A percentile compares a stretch with the other conserved stretches of the same genome.
phyloP scores from a whole-genome alignment of 768 basidiomycete genomes.

The Lentinus brumalis region DNA sequence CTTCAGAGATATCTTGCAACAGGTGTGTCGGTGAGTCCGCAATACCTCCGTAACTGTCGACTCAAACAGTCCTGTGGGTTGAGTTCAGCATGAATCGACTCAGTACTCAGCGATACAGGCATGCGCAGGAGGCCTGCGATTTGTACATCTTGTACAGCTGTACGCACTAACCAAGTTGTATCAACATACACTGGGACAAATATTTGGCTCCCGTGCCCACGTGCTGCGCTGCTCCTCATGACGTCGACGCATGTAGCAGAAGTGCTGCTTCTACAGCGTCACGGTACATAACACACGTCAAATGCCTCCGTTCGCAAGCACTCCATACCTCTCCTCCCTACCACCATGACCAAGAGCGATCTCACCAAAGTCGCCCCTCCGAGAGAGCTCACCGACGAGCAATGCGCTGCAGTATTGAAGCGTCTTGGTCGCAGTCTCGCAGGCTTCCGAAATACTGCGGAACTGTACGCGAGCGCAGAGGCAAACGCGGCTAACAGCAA shows the following conservation, averaged over 20 bases:
- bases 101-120: too few species aligned
- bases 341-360: constrained; percentile 23
- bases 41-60: too few species aligned
- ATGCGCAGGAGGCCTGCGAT: too few species aligned
- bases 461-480: constrained; percentile 43
- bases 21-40: too few species aligned
- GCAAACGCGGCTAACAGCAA: constrained; percentile 22
- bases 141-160: too few species aligned
- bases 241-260: constrained; percentile 1
- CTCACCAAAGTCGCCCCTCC: constrained; percentile 38
- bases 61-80: too few species aligned
- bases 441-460: constrained; percentile 45
- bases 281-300: not conserved
- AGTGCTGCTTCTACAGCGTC: not conserved
- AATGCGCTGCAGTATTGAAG: constrained; percentile 42
- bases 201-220: constrained; percentile 10
- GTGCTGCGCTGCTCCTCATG: constrained; percentile 13
- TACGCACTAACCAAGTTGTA: too few species aligned
- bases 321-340: not conserved
- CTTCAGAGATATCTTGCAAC: too few species aligned
- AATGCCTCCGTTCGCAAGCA: not conserved
- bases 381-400: constrained; percentile 37
- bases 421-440: constrained; percentile 49
- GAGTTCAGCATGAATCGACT: too few species aligned
- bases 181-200: constrained; percentile 12